Conservation (phyloP, 1,139 yeast species). For the Candida sp. region DNA sequence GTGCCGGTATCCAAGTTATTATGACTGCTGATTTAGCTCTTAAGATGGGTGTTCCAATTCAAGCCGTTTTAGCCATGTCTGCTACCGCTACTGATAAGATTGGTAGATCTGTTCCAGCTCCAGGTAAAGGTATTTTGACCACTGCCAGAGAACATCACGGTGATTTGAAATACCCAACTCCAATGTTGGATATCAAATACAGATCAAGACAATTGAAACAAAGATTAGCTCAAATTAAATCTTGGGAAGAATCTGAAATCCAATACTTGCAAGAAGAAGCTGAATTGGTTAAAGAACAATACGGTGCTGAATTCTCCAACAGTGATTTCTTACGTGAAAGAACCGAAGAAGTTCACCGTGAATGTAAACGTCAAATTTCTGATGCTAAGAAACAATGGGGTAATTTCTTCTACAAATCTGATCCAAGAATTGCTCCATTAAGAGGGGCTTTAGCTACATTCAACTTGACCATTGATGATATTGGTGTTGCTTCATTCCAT, state of each 20-base stretch:
- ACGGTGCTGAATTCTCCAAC: constrained; percentile 50
- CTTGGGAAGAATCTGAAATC: constrained; percentile 84
- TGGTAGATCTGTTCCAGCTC: constrained; percentile 99
- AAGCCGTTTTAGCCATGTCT: constrained; percentile 90
- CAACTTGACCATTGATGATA: constrained; percentile 89
- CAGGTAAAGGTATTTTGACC: constrained; percentile 99
- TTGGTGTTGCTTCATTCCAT: constrained; percentile 98
- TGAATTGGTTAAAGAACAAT: constrained; percentile 65
- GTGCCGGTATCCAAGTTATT: constrained; percentile 96
- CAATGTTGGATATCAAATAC: constrained; percentile 86
- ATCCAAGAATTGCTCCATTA: constrained; percentile 93
- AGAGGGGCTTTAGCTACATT: constrained; percentile 96
- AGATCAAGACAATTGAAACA: constrained; percentile 86
- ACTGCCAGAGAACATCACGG: constrained; percentile 95
- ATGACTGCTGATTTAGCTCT: constrained; percentile 95
- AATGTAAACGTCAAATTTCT: constrained; percentile 79
- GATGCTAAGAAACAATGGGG: constrained; percentile 96
- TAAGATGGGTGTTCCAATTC: constrained; percentile 98
- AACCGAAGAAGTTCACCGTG: constrained; percentile 82
- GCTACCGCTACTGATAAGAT: constrained; percentile 98
- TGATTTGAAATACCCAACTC: constrained; percentile 74
- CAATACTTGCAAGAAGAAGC: constrained; percentile 48
- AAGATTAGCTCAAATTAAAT: constrained; percentile 74
- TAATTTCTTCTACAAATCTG: constrained; percentile 87
- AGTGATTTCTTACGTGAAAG: constrained; percentile 71